Evolutionary conservation across 108 stramenopile genomes (phyloP), one percentile per base, ranked within the genome.

Genomic region (Cylindrotheca fusiformis): DNA sequence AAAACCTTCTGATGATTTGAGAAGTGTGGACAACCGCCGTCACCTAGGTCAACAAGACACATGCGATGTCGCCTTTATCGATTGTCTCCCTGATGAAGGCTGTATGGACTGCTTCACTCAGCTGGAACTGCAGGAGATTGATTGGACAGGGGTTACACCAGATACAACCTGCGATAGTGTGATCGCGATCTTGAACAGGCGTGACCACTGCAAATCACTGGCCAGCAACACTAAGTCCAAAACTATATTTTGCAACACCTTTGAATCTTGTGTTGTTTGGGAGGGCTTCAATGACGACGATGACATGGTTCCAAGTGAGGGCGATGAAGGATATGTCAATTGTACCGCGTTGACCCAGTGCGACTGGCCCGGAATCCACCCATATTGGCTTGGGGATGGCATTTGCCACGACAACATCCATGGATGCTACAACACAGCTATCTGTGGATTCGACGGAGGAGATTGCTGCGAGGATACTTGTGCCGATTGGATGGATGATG

Each of bases 391-490:
- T 19, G 89, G 90, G 0, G 88, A 95, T 72, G 91, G 94, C 5
- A 69, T 89, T 4, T 95, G 94, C 58, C 85, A 95, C 63, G 89
- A 92, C 41, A 61, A 78, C 50, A 66, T 90, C 46, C 75, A 79
- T 45, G 94, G 94, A 8, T 94, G 93, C 64, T 96, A 96, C 85
- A 96, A 96, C 74, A 81, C 89, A 17, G 78, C 62, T 6, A 74
- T 88, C 32, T 96, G 95, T 62, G 71, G 71, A 14, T 96, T 66
- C 47, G 95, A 96, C 50, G 90, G 89, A 1, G 95, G 95, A 5
- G 95, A 96, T 76, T 96, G 95, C 58, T 96, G 95, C 55, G 76
- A 86, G 58, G 91, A 88, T 48, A 84, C 86, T 8, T 93, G 88
- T 62, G 2, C 59, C 0, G 44, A 32, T 8, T 14, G 14, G 44